Percentiles rank a stretch among this genome's conserved stretches.
Evolutionary conservation across 208 protist species (phyloP).

Genomic region (Acanthamoeba rhysodes): DNA sequence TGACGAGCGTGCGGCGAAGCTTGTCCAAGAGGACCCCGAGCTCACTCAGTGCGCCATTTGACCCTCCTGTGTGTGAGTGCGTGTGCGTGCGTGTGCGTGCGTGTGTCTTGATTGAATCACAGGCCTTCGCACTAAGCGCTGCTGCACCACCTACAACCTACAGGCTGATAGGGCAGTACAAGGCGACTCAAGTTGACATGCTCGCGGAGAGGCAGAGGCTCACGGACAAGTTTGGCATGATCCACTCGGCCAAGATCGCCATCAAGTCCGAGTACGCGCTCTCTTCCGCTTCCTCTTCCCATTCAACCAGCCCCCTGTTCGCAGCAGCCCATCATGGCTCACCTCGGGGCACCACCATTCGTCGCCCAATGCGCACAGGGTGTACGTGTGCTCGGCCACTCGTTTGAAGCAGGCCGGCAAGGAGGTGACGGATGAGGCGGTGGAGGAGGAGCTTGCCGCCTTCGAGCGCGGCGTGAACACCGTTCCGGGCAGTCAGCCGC

Average conservation of each 20-base stretch:
- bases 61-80: background rate
- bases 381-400: conserved; percentile 23
- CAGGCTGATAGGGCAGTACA: background rate
- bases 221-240: conserved; percentile 4
- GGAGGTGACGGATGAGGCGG: conserved; percentile 18
- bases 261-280: conserved; percentile 31
- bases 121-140: too few species aligned
- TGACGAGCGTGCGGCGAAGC: background rate
- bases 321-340: background rate
- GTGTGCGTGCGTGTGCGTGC: too few species aligned
- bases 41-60: background rate
- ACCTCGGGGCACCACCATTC: background rate
- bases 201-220: background rate
- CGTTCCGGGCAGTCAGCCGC: background rate
- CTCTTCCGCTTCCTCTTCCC: background rate
- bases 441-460: conserved; percentile 27
- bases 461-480: conserved; percentile 14
- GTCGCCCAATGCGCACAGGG: background rate
- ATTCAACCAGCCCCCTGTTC: background rate
- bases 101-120: background rate
- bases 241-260: conserved; percentile 26
- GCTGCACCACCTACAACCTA: background rate
- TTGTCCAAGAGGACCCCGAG: background rate
- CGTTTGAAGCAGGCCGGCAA: conserved; percentile 38
- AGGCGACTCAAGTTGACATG: background rate